Evolutionary conservation across 2,329 filamentous ascomycete species (phyloP).

Genomic region (Colletotrichum sidae): DNA sequence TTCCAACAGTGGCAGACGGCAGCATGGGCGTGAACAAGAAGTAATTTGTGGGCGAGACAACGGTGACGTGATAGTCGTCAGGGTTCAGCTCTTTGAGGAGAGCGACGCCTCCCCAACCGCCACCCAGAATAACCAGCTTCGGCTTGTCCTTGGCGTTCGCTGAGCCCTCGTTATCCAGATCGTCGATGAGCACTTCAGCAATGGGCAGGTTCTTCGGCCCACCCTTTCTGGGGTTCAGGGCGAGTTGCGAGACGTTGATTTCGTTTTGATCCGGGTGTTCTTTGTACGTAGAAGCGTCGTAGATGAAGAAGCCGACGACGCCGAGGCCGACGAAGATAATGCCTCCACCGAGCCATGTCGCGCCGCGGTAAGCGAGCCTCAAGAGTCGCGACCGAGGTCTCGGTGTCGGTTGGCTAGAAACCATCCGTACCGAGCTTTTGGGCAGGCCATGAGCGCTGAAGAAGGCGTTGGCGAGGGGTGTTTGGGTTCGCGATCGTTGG

Average conservation of each 20-base stretch:
- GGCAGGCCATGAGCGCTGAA: conserved; percentile 27
- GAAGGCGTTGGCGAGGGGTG: conserved; percentile 34
- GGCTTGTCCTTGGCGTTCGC: conserved; percentile 85
- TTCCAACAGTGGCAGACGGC: conserved; percentile 95
- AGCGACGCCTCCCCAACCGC: conserved; percentile 94
- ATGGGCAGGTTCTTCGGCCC: conserved; percentile 97
- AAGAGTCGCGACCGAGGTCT: conserved; percentile 58
- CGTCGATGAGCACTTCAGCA: conserved; percentile 87
- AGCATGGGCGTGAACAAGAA: conserved; percentile 99
- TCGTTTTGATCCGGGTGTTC: conserved; percentile 75
- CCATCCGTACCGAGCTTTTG: conserved; percentile 46
- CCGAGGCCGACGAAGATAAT: conserved; percentile 76
- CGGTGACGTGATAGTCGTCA: conserved; percentile 94
- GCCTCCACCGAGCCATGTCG: conserved; percentile 80
- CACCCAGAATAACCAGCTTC: conserved; percentile 89
- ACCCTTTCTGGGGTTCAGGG: conserved; percentile 82
- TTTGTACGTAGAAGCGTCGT: conserved; percentile 92
- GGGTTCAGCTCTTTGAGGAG: conserved; percentile 90
- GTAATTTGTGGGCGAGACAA: conserved; percentile 94
- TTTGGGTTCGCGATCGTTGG: conserved; percentile 27
- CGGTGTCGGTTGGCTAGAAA: conserved; percentile 64
- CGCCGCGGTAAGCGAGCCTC: conserved; percentile 75
- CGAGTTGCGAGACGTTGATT: conserved; percentile 85
- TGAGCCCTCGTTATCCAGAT: conserved; percentile 82
- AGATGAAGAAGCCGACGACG: conserved; percentile 88